Evolutionary conservation across 805 yeast species (phyloP).

Genomic region (Candida multigemmis): DNA sequence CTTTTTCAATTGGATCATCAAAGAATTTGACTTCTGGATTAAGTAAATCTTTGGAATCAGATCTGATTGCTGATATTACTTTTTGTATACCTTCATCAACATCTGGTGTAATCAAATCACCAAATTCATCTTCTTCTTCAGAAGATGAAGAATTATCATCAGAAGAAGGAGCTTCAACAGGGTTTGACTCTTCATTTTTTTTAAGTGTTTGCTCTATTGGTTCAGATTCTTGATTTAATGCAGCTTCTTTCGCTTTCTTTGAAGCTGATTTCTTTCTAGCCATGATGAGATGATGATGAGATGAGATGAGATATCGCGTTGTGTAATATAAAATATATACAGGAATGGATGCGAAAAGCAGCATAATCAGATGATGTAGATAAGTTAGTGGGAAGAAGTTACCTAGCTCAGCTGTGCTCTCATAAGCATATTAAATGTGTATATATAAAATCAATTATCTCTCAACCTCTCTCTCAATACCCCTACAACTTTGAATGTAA

Average conservation of each 20-base stretch:
- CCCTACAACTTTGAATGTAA: background rate
- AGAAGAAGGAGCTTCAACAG: slow-evolving; percentile 1
- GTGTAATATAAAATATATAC: too few species aligned
- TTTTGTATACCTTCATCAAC: slow-evolving; percentile 72
- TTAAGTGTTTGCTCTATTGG: slow-evolving; percentile 1
- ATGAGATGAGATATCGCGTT: slow-evolving; percentile 9
- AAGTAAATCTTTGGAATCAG: slow-evolving; percentile 55
- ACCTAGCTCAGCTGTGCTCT: too few species aligned
- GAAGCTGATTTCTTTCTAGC: slow-evolving; percentile 85
- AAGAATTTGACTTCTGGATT: slow-evolving; percentile 70
- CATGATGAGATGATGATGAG: slow-evolving; percentile 31
- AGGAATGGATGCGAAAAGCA: too few species aligned
- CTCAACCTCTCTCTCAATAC: background rate
- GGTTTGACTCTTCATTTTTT: slow-evolving; percentile 1
- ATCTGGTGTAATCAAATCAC: slow-evolving; percentile 78
- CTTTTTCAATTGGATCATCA: slow-evolving; percentile 44
- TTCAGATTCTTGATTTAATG: slow-evolving; percentile 3
- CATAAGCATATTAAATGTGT: too few species aligned
- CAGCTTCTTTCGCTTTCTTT: slow-evolving; percentile 52
- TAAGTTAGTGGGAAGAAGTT: too few species aligned
- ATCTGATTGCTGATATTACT: slow-evolving; percentile 62
- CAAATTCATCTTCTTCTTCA: slow-evolving; percentile 88
- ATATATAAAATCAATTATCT: too few species aligned
- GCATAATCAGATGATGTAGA: too few species aligned
- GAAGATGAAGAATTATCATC: slow-evolving; percentile 22